These are phyloP conservation scores for Rhizophagus sp. DNA, from an alignment of 192 early-diverging fungal species.

Conservation along the genomic window DNA sequence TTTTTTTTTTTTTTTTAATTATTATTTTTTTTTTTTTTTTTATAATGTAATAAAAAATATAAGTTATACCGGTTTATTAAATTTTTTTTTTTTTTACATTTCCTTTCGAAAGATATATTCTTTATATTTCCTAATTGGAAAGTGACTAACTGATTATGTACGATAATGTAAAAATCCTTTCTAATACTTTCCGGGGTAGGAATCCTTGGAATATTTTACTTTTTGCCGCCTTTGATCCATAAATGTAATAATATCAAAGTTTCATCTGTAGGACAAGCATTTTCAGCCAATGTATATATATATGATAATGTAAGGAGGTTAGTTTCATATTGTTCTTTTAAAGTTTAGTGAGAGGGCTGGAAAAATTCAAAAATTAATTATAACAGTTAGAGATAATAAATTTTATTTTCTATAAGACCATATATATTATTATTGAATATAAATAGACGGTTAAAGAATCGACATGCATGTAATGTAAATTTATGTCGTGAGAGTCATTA, in stretches of 20 bases:
- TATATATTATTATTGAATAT: background rate
- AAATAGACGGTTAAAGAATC: no score
- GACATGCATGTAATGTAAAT: background rate
- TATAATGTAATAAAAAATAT: background rate
- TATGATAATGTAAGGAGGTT: background rate
- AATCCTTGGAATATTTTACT: background rate
- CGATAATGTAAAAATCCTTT: background rate
- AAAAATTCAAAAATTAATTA: background rate
- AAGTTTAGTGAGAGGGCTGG: background rate
- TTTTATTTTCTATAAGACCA: background rate
- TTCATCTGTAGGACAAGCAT: background rate
- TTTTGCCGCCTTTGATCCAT: background rate
- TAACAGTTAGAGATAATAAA: no score
- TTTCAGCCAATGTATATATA: background rate
- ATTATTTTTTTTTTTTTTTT: background rate
- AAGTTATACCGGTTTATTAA: no score
- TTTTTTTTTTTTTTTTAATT: no score
- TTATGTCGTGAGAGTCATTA: background rate
- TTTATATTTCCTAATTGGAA: background rate
- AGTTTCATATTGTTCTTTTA: background rate
- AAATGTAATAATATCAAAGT: background rate
- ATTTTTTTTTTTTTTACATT: background rate
- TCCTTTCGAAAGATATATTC: background rate
- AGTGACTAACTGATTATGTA: background rate
- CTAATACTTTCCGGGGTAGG: background rate